Evolutionary conservation across 2,329 filamentous ascomycete species (phyloP), one percentile per base, ranked within the genome.

Genomic region (Sporothrix brunneoviolacea): DNA sequence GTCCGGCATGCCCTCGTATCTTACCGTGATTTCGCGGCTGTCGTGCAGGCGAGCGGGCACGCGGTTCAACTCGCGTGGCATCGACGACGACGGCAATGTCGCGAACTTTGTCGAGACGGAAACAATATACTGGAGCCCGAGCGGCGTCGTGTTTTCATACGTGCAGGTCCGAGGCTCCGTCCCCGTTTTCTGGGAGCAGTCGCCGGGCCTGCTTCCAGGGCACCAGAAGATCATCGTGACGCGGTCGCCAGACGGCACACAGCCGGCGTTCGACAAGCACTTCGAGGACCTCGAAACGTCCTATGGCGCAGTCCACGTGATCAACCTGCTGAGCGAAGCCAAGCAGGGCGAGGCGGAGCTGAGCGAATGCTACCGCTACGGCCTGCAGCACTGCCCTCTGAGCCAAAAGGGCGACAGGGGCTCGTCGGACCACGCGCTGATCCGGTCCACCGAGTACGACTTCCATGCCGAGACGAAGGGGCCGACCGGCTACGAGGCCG

Each of bases 31-130:
- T 55, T 97, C 93, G 2, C 81, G 93, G 28, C 74, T 97, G 33
- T 97, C 93, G 2, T 97, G 91, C 62, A 79, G 83, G 59, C 82
- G 91, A 69, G 93, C 93, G 16, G 93, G 93, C 19, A 98, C 93
- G 15, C 80, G 93, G 36, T 98, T 97, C 74, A 97, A 97, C 65
- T 86, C 91, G n/a, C 80, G 93, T 58, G 93, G 93, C 35, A 95
- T 98, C 57, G 93, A 98, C 62, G 93, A 98, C 64, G 90, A 97
- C 62, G 93, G 93, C 13, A 89, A 97, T 60, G 93, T 97, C 24
- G 91, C 93, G 54, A 98, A 98, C 66, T 98, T 95, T 67, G 93
- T 97, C n/a, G 93, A 98, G 68, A 93, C 90, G 0, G 93, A 98
- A 68, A 95, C 90, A 0, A 82, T 91, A 36, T 91, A 94, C 62